These are phyloP conservation scores for Cubamyces sp. DNA, from an alignment of 768 basidiomycete species.

Conservation along the genomic window DNA sequence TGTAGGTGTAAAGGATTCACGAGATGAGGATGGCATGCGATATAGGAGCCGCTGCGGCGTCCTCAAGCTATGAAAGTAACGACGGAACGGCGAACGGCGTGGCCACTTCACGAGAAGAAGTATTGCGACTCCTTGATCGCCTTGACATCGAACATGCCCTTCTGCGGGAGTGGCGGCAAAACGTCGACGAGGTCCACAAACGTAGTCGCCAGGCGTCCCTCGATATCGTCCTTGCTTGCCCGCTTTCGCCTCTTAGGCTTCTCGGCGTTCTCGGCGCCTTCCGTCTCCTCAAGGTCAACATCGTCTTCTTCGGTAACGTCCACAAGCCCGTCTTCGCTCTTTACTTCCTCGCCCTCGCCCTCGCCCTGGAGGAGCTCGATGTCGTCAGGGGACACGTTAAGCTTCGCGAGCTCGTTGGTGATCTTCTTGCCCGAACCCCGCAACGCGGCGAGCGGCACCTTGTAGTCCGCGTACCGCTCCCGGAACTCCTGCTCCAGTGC, in stretches of 20 bases:
- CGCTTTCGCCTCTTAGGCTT: slow-evolving; percentile 29
- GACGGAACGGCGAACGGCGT: not conserved
- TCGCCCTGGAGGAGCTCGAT: slow-evolving; percentile 34
- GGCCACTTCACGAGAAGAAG: slow-evolving; percentile 81
- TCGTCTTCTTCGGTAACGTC: slow-evolving; percentile 34
- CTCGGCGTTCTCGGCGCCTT: slow-evolving; percentile 24
- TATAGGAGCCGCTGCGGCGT: too few relatives aligned
- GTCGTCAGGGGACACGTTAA: slow-evolving; percentile 1
- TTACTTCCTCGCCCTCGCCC: slow-evolving; percentile 25
- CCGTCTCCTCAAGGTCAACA: slow-evolving; percentile 26
- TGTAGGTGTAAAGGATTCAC: not conserved
- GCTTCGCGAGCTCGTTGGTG: not conserved
- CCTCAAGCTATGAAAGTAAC: too few relatives aligned
- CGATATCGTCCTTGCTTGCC: slow-evolving; percentile 20
- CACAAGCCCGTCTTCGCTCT: slow-evolving; percentile 28
- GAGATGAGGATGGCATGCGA: too few relatives aligned
- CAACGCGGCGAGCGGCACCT: slow-evolving; percentile 60
- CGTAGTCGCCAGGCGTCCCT: slow-evolving; percentile 40
- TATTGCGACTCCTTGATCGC: slow-evolving; percentile 82
- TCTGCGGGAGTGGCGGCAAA: slow-evolving; percentile 80
- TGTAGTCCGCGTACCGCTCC: slow-evolving; percentile 75
- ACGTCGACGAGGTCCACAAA: slow-evolving; percentile 77
- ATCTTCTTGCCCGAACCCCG: slow-evolving; percentile 30
- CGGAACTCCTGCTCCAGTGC: slow-evolving; percentile 78
- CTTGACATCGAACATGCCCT: slow-evolving; percentile 85